These are phyloP conservation scores for Epithemia pelagica DNA, from an alignment of 108 stramenopile species.

Conservation along the genomic window DNA sequence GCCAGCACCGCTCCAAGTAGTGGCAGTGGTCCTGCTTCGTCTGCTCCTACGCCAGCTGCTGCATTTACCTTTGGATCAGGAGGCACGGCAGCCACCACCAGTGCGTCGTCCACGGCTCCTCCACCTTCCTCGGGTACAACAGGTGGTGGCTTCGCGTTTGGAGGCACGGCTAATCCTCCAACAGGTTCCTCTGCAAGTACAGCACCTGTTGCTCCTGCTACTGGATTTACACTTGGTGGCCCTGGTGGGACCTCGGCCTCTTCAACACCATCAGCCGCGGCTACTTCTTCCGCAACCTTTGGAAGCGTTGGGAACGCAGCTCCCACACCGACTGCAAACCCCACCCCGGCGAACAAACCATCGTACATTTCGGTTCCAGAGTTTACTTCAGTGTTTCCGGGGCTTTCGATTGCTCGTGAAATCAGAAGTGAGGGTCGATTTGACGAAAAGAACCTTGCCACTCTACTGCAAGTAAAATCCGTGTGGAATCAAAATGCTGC, in stretches of 20 bases:
- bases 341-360: constrained; percentile 13
- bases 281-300: neutral
- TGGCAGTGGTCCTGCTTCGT: constrained; percentile 3
- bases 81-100: neutral
- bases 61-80: constrained; percentile 16
- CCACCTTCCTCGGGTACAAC: constrained; percentile 1
- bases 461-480: neutral
- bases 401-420: constrained; percentile 6
- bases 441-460: neutral
- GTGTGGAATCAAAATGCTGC: constrained; percentile 29
- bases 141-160: neutral
- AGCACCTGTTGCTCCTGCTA: constrained; percentile 1
- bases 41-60: neutral
- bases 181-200: constrained; percentile 10
- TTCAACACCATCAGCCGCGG: neutral
- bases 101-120: neutral
- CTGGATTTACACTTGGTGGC: neutral
- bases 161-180: constrained; percentile 5
- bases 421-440: constrained; percentile 1
- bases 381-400: constrained; percentile 31
- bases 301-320: constrained; percentile 11
- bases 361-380: constrained; percentile 17
- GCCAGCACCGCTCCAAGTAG: neutral
- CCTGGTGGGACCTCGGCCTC: neutral
- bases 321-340: constrained; percentile 11